Conservation (phyloP, 2,329 filamentous ascomycete species). For the Pseudogymnoascus sp. region DNA sequence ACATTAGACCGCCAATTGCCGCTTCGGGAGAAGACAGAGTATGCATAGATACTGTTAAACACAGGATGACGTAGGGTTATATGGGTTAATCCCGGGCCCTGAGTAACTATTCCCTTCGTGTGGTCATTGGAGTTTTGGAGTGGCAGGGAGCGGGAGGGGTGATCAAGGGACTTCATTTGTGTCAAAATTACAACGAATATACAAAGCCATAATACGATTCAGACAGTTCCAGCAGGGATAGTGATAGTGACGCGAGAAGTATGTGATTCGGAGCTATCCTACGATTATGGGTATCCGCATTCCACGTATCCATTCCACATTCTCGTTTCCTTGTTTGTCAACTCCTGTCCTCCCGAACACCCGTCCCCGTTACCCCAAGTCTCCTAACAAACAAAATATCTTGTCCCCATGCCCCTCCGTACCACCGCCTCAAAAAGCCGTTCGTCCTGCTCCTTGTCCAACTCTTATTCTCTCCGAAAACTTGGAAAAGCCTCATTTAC, state of each 20-base stretch:
- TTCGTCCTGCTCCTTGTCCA: background rate
- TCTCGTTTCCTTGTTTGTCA: background rate
- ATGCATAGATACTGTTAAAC: background rate
- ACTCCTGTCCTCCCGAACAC: slow-evolving; percentile 3
- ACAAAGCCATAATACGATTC: background rate
- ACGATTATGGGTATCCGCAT: slow-evolving; percentile 3
- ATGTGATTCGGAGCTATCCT: background rate
- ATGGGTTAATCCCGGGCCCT: background rate
- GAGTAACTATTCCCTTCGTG: background rate
- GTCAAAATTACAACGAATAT: background rate
- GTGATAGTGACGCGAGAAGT: background rate
- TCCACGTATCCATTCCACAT: background rate
- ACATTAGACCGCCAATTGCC: slow-evolving; percentile 52
- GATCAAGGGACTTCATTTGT: background rate
- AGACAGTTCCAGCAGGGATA: background rate
- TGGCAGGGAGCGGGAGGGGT: background rate
- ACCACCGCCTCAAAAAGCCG: background rate
- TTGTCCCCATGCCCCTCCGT: slow-evolving; percentile 2
- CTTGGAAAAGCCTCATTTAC: background rate
- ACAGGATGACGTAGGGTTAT: background rate
- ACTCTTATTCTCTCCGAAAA: background rate
- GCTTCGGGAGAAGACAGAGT: slow-evolving; percentile 29
- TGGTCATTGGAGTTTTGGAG: background rate
- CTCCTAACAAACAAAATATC: background rate
- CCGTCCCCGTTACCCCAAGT: background rate